A percentile compares a stretch with the other conserved stretches of the same genome.
phyloP scores from a whole-genome alignment of 1,284 basidiomycete species.

The Cutaneotrichosporon sp. region DNA sequence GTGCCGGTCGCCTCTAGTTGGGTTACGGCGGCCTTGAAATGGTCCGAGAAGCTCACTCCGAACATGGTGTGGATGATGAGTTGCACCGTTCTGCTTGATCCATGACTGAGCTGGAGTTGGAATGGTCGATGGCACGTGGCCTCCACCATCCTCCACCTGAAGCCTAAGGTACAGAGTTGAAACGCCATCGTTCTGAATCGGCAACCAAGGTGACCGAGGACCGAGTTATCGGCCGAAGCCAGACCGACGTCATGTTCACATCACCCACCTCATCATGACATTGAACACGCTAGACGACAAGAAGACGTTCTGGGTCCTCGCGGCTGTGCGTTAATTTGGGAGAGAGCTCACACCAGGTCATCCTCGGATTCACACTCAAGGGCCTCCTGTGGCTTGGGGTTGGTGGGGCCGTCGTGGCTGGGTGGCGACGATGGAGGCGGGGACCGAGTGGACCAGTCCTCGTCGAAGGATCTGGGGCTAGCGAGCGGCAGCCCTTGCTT shows the following conservation, averaged over 20 bases:
- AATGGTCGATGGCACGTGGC: background rate
- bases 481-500: background rate
- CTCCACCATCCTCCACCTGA: background rate
- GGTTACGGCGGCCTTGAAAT: slow-evolving; percentile 48
- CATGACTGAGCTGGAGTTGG: background rate
- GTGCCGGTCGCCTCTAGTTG: slow-evolving; percentile 39
- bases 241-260: background rate
- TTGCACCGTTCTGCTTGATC: background rate
- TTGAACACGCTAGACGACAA: background rate
- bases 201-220: too few species aligned
- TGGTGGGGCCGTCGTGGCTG: background rate
- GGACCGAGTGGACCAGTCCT: background rate
- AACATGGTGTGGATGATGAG: slow-evolving; percentile 31
- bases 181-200: background rate
- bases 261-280: background rate
- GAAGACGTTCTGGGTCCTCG: background rate
- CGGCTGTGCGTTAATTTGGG: background rate
- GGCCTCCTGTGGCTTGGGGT: background rate
- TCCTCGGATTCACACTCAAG: background rate
- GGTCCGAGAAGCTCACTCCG: slow-evolving; percentile 38
- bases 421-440: background rate
- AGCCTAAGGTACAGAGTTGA: background rate
- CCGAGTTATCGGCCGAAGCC: background rate
- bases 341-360: background rate
- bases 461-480: background rate